Conservation (phyloP, 2,329 filamentous ascomycete species). For the Thermomyces lanuginosus region DNA sequence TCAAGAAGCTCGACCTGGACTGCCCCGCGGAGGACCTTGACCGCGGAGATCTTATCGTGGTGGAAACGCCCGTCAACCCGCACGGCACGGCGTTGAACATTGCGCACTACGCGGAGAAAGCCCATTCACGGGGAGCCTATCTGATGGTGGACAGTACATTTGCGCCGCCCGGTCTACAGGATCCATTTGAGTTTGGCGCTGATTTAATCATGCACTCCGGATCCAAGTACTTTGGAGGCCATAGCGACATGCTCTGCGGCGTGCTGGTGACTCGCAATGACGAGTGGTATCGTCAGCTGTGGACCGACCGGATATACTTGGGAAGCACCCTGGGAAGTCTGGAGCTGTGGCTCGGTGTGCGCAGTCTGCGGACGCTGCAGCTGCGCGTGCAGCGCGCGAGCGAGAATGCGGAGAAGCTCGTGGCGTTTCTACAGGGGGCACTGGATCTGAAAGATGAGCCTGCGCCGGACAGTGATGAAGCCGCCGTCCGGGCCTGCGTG, state of each 20-base stretch:
- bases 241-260: slow-evolving; percentile 84
- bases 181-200: slow-evolving; percentile 66
- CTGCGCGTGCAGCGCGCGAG: slow-evolving; percentile 66
- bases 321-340: slow-evolving; percentile 76
- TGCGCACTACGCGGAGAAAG: slow-evolving; percentile 51
- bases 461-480: slow-evolving; percentile 24
- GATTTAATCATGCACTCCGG: slow-evolving; percentile 85
- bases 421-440: slow-evolving; percentile 50
- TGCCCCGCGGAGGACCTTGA: slow-evolving; percentile 50
- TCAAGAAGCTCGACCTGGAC: slow-evolving; percentile 55
- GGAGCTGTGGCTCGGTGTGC: slow-evolving; percentile 81
- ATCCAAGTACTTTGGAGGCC: slow-evolving; percentile 92
- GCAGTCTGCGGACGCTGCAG: slow-evolving; percentile 73
- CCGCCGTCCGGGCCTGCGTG: slow-evolving; percentile 39
- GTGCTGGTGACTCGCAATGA: slow-evolving; percentile 50
- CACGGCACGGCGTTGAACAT: slow-evolving; percentile 68
- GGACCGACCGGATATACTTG: slow-evolving; percentile 55
- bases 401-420: slow-evolving; percentile 50
- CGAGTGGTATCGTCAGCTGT: slow-evolving; percentile 45
- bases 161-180: slow-evolving; percentile 72
- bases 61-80: slow-evolving; percentile 90
- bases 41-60: slow-evolving; percentile 67
- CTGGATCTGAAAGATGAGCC: slow-evolving; percentile 26
- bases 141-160: slow-evolving; percentile 85
- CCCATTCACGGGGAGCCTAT: slow-evolving; percentile 54